These are phyloP conservation scores for Cicer bijugum DNA, from an alignment of 306 rosid genomes.

Conservation along the genomic window DNA sequence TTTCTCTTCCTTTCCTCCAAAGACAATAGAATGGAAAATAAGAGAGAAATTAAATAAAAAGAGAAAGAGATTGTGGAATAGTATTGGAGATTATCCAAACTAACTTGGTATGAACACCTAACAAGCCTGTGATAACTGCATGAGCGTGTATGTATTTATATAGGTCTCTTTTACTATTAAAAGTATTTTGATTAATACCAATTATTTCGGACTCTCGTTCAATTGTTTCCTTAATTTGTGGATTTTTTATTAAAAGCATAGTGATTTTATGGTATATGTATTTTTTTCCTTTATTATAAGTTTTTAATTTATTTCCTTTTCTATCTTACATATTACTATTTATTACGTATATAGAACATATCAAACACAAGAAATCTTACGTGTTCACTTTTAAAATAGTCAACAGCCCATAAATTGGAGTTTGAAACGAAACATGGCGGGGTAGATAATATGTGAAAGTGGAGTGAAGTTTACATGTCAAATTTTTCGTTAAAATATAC, in stretches of 20 bases:
- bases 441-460: too few species aligned
- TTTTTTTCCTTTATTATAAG: not conserved
- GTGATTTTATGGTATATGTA: not conserved
- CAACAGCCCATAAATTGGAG: too few species aligned
- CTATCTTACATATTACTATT: too few species aligned
- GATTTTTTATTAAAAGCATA: not conserved
- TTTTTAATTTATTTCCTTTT: too few species aligned
- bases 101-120: too few species aligned
- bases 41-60: not conserved
- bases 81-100: not conserved
- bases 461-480: too few species aligned
- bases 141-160: conserved; percentile 10
- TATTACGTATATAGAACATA: too few species aligned
- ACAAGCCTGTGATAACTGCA: not conserved
- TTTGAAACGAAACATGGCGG: too few species aligned
- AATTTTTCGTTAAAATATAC: too few species aligned
- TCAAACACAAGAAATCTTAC: too few species aligned
- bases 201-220: conserved; percentile 12
- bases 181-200: conserved; percentile 13
- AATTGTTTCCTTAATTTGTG: conserved; percentile 3
- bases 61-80: not conserved
- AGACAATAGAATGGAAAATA: not conserved
- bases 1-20: not conserved
- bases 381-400: too few species aligned
- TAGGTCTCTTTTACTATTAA: conserved; percentile 3